Base-by-base conservation (phyloP, 164 flowering plant species). In the Tetracentron sinense region DNA sequence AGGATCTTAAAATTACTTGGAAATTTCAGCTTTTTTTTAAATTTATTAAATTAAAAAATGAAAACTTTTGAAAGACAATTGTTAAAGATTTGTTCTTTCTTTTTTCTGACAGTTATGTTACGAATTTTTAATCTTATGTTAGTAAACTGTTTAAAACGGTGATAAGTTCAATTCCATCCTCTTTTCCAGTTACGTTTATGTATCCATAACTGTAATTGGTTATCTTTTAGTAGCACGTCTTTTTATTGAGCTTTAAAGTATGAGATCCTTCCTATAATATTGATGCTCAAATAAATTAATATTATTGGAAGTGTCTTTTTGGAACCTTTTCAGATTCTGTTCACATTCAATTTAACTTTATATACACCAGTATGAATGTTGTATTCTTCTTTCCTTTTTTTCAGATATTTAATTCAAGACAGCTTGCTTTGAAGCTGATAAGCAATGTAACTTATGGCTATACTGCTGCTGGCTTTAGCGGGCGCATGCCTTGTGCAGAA, bases 401-500 rank as follows among this genome's bases (percentile, higher is more conserved):
- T 11, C 85, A 90, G 97, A 88, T 95, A 78, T 85, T 85, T 61
- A 81, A 95, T 74, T 89, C 99, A 35, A 87, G 99, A 70, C 97
- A 95, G 73, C 96, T 95, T 70, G 99, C 99, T 67, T 63, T 95
- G 76, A 95, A 95, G 81, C 76, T 95, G 66, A 95, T 95, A 76
- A 81, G 97, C 63, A 95, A 95, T 77, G 99, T 95, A 21, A 95
- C 97, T 5, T 95, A 95, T 74, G 99, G 99, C 31, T 95, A 88
- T 65, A 88, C 99, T 44, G 99, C 99, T 65, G 99, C 99, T 76
- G 99, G 97, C 35, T 92, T 89, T 76, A 92, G 99, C 79, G 99
- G 99, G 49, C 97, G 97, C 44, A 95, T 95, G 99, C 97, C 97
- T 48, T 95, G 96, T 78, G 96, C 97, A 31, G 99, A 95, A 77